These are phyloP conservation scores for Trametes elegans DNA, from an alignment of 768 basidiomycete genomes.

Conservation along the genomic window DNA sequence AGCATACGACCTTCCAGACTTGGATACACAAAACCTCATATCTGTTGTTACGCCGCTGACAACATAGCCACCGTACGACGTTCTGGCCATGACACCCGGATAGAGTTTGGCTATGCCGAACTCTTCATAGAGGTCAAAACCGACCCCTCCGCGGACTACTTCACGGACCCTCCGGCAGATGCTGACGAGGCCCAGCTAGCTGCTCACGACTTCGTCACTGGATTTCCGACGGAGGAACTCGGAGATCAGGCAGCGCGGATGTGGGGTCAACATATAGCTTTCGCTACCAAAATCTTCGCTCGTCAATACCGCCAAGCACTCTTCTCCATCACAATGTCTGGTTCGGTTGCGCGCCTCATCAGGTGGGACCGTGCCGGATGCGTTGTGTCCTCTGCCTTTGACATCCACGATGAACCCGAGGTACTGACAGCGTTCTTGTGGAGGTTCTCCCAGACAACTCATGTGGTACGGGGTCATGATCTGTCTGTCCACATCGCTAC, in stretches of 20 bases:
- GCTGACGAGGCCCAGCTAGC: background rate
- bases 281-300: background rate
- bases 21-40: constrained; percentile 8
- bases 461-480: constrained; percentile 27
- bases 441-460: constrained; percentile 23
- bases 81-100: background rate
- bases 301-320: background rate
- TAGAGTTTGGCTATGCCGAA: constrained; percentile 6
- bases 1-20: background rate
- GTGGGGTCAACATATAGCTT: background rate
- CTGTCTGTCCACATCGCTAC: background rate
- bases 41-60: background rate
- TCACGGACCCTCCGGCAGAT: background rate
- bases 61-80: background rate
- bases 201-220: background rate
- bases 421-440: constrained; percentile 32
- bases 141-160: constrained; percentile 2
- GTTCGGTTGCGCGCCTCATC: constrained; percentile 30
- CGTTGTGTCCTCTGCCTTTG: constrained; percentile 30
- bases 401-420: constrained; percentile 21
- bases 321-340: constrained; percentile 25
- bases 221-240: background rate
- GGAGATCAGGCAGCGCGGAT: background rate
- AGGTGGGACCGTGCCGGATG: constrained; percentile 34
- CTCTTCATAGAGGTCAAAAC: constrained; percentile 11